Percentiles rank a stretch among this genome's conserved stretches.
phyloP scores from a whole-genome alignment of 305 asterid species.

The Rubia tinctorum region DNA sequence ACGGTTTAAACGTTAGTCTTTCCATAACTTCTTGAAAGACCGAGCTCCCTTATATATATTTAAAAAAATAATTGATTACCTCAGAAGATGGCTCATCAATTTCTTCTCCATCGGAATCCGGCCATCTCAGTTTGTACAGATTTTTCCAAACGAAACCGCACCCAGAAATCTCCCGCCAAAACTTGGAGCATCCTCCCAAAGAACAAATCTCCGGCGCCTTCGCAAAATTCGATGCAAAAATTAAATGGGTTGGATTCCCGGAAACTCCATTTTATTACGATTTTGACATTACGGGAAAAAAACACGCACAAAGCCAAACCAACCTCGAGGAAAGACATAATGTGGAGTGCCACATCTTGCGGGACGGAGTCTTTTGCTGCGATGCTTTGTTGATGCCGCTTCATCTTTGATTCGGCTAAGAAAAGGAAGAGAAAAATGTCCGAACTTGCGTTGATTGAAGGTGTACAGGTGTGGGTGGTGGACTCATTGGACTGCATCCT shows the following conservation, averaged over 20 bases:
- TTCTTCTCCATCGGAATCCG: conserved; percentile 31
- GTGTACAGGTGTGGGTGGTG: background rate
- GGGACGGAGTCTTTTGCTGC: conserved; percentile 48
- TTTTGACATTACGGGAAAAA: background rate
- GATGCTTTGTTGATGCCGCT: conserved; percentile 8
- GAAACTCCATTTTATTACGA: too few species aligned
- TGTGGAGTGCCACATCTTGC: conserved; percentile 61
- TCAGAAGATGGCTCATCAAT: conserved; percentile 10
- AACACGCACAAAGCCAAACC: background rate
- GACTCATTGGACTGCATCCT: background rate
- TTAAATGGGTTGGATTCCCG: background rate
- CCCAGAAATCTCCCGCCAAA: conserved; percentile 74
- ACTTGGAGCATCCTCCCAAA: conserved; percentile 75
- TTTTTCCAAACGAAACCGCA: conserved; percentile 68
- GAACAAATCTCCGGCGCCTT: conserved; percentile 76
- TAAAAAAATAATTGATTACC: background rate
- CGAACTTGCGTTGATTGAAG: background rate
- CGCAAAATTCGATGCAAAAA: too few species aligned
- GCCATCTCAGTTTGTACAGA: conserved; percentile 71
- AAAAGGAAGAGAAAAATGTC: background rate
- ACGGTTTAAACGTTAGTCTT: too few species aligned
- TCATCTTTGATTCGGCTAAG: background rate
- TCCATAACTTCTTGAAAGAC: too few species aligned
- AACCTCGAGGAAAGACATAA: conserved; percentile 69
- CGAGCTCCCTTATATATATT: too few species aligned